Percentiles rank a stretch among this genome's conserved stretches.
phyloP scores from a whole-genome alignment of 345 rosid species.

The Gossypium thurberi region DNA sequence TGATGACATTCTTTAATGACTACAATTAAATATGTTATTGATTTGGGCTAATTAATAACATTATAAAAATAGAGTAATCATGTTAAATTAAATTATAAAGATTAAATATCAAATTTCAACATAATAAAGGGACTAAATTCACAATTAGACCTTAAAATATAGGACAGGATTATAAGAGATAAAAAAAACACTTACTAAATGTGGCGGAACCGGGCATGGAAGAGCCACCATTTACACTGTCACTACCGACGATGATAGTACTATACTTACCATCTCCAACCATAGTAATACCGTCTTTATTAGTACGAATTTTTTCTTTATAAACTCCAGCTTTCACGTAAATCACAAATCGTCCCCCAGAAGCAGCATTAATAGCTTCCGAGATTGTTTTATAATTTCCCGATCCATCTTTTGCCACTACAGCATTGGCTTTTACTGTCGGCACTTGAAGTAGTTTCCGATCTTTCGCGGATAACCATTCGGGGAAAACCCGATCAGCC shows the following conservation, averaged over 20 bases:
- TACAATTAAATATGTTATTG: too few relatives aligned
- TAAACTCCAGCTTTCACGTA: constrained; percentile 77
- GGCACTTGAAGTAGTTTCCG: constrained; percentile 38
- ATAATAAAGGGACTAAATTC: background rate
- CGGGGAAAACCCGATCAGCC: constrained; percentile 29
- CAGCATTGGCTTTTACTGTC: constrained; percentile 34
- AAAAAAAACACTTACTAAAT: constrained; percentile 38
- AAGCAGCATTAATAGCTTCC: constrained; percentile 60
- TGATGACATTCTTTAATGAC: background rate
- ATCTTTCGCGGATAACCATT: constrained; percentile 46
- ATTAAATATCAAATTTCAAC: too few relatives aligned
- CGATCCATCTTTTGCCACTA: constrained; percentile 80
- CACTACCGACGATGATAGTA: constrained; percentile 50
- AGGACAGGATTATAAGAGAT: background rate
- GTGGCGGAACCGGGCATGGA: constrained; percentile 63
- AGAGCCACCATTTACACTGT: constrained; percentile 48
- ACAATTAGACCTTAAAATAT: background rate
- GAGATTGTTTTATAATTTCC: constrained; percentile 57
- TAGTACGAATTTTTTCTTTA: constrained; percentile 51
- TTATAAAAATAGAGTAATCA: too few relatives aligned
- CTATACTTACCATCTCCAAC: constrained; percentile 77
- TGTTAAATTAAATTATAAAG: too few relatives aligned
- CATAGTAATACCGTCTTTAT: constrained; percentile 56
- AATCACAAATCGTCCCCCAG: constrained; percentile 58
- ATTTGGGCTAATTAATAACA: too few relatives aligned